phyloP scores from a whole-genome alignment of 2,329 filamentous ascomycete genomes.

The Aspergillus texensis region DNA sequence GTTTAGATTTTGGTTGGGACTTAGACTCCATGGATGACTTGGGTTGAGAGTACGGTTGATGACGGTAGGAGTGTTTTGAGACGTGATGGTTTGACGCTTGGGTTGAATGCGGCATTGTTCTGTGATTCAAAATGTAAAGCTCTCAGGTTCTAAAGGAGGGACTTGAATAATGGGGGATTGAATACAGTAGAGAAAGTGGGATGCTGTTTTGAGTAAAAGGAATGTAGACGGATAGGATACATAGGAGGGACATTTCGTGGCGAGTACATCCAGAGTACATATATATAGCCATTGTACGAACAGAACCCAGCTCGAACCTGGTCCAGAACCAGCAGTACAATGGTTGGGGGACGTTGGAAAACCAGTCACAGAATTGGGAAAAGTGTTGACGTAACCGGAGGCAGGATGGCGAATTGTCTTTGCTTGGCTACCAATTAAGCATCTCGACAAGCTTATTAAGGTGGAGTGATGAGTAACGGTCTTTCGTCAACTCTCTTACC shows the following conservation, averaged over 20 bases:
- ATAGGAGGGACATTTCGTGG: too few relatives aligned
- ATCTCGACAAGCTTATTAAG: neutral
- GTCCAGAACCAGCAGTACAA: too few relatives aligned
- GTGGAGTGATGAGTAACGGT: neutral
- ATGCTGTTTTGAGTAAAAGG: too few relatives aligned
- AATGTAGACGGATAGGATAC: too few relatives aligned
- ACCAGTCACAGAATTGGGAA: too few relatives aligned
- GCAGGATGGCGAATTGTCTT: neutral
- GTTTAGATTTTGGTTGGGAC: neutral
- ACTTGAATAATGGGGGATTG: neutral
- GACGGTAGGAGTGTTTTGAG: neutral
- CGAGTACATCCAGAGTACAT: too few relatives aligned
- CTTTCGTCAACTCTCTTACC: neutral
- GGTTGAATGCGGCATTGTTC: neutral
- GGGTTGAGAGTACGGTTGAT: neutral
- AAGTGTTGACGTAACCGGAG: constrained; percentile 5
- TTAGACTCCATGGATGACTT: neutral
- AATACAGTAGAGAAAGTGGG: too few relatives aligned
- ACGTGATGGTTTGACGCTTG: neutral
- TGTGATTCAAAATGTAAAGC: neutral
- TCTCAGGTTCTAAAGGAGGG: neutral
- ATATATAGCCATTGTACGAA: too few relatives aligned
- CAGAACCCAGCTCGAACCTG: too few relatives aligned
- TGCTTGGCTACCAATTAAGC: constrained; percentile 3
- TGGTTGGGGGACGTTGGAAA: neutral